Percentiles rank a stretch among this genome's conserved stretches.
Conservation (phyloP, 306 rosid genomes). For the Comarum palustre region DNA sequence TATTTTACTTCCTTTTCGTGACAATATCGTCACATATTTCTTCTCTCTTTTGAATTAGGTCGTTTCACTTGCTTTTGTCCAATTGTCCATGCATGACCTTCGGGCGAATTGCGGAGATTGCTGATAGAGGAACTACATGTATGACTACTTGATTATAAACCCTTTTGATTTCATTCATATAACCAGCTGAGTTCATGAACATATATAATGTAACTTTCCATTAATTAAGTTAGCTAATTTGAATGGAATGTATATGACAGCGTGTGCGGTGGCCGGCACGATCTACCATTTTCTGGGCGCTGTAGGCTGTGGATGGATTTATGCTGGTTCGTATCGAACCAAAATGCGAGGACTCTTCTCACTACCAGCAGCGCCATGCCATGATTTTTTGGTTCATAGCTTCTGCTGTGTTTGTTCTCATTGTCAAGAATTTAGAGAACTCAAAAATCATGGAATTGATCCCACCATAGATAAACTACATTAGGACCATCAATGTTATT, state of each 20-base stretch:
- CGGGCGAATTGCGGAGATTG: slow-evolving; percentile 30
- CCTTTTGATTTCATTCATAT: neutral
- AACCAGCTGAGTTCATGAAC: neutral
- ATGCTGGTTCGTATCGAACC: slow-evolving; percentile 20
- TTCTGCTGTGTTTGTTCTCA: slow-evolving; percentile 27
- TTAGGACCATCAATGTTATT: neutral
- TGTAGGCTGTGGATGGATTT: neutral
- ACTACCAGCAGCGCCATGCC: slow-evolving; percentile 29
- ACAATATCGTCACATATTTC: neutral
- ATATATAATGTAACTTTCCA: neutral
- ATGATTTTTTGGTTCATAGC: slow-evolving; percentile 14
- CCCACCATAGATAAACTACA: slow-evolving; percentile 23
- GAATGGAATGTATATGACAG: slow-evolving; percentile 12
- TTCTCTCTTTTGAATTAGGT: slow-evolving; percentile 5
- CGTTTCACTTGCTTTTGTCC: slow-evolving; percentile 18
- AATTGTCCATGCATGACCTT: slow-evolving; percentile 28
- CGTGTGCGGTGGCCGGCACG: slow-evolving; percentile 11
- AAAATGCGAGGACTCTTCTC: slow-evolving; percentile 29
- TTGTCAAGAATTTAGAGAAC: slow-evolving; percentile 30
- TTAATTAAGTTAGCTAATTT: neutral
- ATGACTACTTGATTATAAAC: neutral
- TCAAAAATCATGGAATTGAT: slow-evolving; percentile 29
- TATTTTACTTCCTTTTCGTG: neutral
- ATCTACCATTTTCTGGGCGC: slow-evolving; percentile 7
- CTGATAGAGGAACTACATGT: slow-evolving; percentile 33